Evolutionary conservation across 345 rosid species (phyloP), one percentile per base, ranked within the genome.

Genomic region (Erodium maritimum): DNA sequence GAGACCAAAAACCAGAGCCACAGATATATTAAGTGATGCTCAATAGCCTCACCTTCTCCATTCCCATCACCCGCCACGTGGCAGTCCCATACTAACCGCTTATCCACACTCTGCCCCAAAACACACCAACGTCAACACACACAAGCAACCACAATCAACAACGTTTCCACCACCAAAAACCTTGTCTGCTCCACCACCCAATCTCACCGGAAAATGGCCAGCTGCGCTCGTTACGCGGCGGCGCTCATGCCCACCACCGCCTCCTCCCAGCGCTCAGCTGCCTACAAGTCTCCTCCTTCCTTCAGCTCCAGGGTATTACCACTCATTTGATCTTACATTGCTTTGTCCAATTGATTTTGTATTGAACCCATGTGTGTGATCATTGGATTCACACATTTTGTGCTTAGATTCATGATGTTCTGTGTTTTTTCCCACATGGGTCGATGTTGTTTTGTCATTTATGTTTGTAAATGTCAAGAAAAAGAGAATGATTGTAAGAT

Each of bases 191-290:
- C 19, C 61, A 58, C 62, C 17, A 13, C n/a, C n/a, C n/a, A 7
- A 42, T 42, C 13, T 5, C 24, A 23, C 20, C 56, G 99, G 95
- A 83, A 82, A 52, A 57, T 85, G 71, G 70, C 88, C 19, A 77
- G 87, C 73, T 76, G 76, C 68, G 76, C 86, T 8, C 85, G 80
- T 33, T 91, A 90, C 48, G 48, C 48, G 48, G 48, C 48, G 67
- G 77, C 79, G 54, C 63, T 83, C 63, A 76, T 78, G 19, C 91
- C 94, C 51, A 60, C 69, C 52, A n/a, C n/a, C n/a, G n/a, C n/a
- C n/a, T n/a, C 89, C 63, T 81, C 94, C 75, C 82, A 80, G 78
- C 89, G 80, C 65, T 79, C 86, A 24, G 70, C 88, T 65, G 74
- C 86, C 62, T 29, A 77, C 24, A 73, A 73, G 62, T 79, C 95